Percentiles rank a stretch among this genome's conserved stretches.
Evolutionary conservation across 2,329 filamentous ascomycete genomes (phyloP).

Genomic region (Tetracladium maxilliforme): DNA sequence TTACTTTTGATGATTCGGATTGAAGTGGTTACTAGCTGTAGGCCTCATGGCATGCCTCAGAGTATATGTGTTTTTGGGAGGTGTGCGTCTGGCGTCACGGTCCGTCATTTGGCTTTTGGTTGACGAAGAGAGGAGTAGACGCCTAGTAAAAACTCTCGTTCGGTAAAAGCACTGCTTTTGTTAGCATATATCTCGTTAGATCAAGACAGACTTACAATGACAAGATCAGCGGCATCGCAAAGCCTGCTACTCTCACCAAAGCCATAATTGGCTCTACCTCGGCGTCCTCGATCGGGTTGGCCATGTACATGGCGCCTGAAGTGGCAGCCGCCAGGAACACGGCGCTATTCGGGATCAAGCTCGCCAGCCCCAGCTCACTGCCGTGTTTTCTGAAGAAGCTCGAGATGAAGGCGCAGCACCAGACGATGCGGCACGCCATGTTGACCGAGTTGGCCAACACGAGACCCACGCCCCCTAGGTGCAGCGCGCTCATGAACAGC

Average conservation of each 20-base stretch:
- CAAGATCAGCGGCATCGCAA: too few species aligned
- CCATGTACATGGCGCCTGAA: too few species aligned
- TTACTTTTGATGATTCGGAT: constrained; percentile 59
- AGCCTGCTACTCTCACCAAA: too few species aligned
- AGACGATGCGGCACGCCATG: constrained; percentile 72
- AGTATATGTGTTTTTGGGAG: neutral
- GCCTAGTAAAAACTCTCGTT: constrained; percentile 36
- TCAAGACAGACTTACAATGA: constrained; percentile 15
- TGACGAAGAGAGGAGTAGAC: constrained; percentile 31
- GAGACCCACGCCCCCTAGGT: constrained; percentile 63
- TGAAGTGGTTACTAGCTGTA: constrained; percentile 3
- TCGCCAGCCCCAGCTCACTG: constrained; percentile 21
- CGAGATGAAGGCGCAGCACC: constrained; percentile 62
- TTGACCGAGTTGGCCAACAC: constrained; percentile 83
- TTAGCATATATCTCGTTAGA: constrained; percentile 8
- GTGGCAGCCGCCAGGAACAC: constrained; percentile 5
- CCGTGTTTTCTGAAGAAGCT: constrained; percentile 40
- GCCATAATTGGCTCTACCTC: constrained; percentile 35
- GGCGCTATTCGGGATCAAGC: constrained; percentile 23
- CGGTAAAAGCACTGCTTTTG: constrained; percentile 30
- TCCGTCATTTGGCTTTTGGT: constrained; percentile 11
- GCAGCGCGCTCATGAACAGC: constrained; percentile 53
- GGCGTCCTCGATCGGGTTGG: constrained; percentile 27
- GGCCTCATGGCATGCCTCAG: constrained; percentile 1
- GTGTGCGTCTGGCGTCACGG: neutral